phyloP scores from a whole-genome alignment of 805 yeast species.

The Metschnikowia vanudenii region DNA sequence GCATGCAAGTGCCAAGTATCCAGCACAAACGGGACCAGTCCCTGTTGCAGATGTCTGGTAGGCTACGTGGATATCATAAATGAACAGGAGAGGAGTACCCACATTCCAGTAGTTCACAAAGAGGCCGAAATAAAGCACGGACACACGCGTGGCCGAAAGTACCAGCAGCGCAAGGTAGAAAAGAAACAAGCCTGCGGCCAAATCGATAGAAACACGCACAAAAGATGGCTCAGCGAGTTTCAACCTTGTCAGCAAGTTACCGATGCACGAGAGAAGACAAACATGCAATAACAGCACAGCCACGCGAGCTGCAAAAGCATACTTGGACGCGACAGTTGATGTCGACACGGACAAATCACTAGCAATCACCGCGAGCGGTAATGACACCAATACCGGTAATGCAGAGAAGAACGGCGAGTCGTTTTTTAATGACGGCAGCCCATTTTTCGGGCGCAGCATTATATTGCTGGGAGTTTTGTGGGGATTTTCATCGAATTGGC shows the following conservation, averaged over 20 bases:
- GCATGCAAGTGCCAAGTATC: conserved; percentile 21
- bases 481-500: too few species aligned
- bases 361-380: conserved; percentile 31
- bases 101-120: conserved; percentile 30
- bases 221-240: conserved; percentile 6
- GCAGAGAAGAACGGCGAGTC: conserved; percentile 19
- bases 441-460: too few species aligned
- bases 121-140: conserved; percentile 30
- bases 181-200: conserved; percentile 21
- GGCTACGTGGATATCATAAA: conserved; percentile 25
- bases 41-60: conserved; percentile 5
- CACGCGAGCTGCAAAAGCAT: conserved; percentile 8
- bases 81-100: conserved; percentile 29
- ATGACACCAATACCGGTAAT: conserved; percentile 34
- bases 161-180: conserved; percentile 24
- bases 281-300: conserved; percentile 25
- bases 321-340: conserved; percentile 1
- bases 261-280: conserved; percentile 19
- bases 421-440: neutral
- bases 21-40: conserved; percentile 13
- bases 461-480: too few species aligned
- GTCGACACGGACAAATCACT: conserved; percentile 20
- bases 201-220: conserved; percentile 12
- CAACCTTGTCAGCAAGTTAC: conserved; percentile 16
- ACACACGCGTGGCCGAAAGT: conserved; percentile 26